Evolutionary conservation across 177 flowering plant species (phyloP), one percentile per base, ranked within the genome.

Genomic region (Telopea speciosissima): DNA sequence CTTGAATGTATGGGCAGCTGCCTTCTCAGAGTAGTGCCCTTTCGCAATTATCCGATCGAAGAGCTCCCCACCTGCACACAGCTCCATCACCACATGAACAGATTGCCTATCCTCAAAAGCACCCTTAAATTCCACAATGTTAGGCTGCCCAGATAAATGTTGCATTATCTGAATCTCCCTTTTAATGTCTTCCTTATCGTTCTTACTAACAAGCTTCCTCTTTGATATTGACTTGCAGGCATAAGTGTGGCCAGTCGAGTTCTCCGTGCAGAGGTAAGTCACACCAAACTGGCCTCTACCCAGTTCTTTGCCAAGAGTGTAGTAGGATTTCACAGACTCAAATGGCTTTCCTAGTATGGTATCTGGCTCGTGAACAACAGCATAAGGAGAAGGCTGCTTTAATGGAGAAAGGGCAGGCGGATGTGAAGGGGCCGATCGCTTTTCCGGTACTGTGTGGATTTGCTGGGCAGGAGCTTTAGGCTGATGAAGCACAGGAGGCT

Each of bases 131-230:
- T 93, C 94, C 24, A 92, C 96, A 64, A 92, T 87, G 68, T 90
- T 93, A 2, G 88, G 74, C 73, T 90, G 97, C 23, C 96, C 96
- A 72, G 90, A 86, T 79, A 92, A 72, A 77, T 90, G 97, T 85
- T 90, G 96, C 96, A 92, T 85, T 28, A 94, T 85, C 85, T 86
- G 95, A 79, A 94, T 86, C 85, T 94, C 98, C 62, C 92, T 86
- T 24, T 19, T 74, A 0, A 68, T 70, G 66, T 74, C 76, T 17
- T 74, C 76, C 36, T 68, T 68, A 64, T 74, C 76, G 12, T 42
- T 69, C 24, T 63, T 63, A 36, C 56, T 63, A 36, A 74, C 61
- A 68, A 74, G 71, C 23, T 74, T 74, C 61, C 76, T 68, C 68
- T 74, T 74, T 5, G 68, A 74, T 23, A 74, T 68, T 3, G 76